Conservation (phyloP, 2,329 filamentous ascomycete genomes). For the Aspergillus flavus region DNA sequence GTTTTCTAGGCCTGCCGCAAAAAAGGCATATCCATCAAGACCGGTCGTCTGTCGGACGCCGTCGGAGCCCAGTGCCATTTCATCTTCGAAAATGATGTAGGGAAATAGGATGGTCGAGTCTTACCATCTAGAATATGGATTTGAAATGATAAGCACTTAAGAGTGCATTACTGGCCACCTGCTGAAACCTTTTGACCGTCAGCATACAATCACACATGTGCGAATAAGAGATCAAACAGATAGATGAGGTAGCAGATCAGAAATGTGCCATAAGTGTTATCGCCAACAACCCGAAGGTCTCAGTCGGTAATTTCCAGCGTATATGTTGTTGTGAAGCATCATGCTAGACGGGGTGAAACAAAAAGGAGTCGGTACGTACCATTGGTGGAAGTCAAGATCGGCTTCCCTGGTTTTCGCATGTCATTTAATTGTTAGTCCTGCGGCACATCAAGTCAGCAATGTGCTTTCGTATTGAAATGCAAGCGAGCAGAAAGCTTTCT, state of each 20-base stretch:
- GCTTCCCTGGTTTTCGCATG: neutral
- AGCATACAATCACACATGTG: constrained; percentile 14
- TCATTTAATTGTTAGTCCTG: constrained; percentile 17
- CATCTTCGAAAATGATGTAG: constrained; percentile 36
- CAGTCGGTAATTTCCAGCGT: constrained; percentile 98
- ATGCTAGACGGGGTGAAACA: constrained; percentile 37
- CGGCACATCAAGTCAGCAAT: constrained; percentile 14
- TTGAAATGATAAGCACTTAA: neutral
- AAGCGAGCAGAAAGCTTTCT: constrained; percentile 11
- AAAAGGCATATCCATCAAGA: constrained; percentile 83
- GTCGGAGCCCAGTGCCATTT: constrained; percentile 95
- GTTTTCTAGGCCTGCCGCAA: constrained; percentile 99
- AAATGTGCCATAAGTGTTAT: constrained; percentile 77
- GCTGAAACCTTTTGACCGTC: constrained; percentile 21
- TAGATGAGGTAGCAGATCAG: constrained; percentile 58
- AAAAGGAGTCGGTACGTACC: constrained; percentile 35
- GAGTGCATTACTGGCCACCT: neutral
- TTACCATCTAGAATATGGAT: constrained; percentile 6
- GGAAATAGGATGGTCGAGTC: constrained; percentile 2
- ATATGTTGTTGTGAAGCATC: constrained; percentile 64
- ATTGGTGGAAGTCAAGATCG: constrained; percentile 8
- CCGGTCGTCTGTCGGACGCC: constrained; percentile 54
- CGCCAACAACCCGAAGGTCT: constrained; percentile 71
- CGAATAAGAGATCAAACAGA: constrained; percentile 20
- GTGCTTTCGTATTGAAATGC: neutral